Conservation (phyloP, 768 basidiomycete genomes). For the Asterophora parasitica region DNA sequence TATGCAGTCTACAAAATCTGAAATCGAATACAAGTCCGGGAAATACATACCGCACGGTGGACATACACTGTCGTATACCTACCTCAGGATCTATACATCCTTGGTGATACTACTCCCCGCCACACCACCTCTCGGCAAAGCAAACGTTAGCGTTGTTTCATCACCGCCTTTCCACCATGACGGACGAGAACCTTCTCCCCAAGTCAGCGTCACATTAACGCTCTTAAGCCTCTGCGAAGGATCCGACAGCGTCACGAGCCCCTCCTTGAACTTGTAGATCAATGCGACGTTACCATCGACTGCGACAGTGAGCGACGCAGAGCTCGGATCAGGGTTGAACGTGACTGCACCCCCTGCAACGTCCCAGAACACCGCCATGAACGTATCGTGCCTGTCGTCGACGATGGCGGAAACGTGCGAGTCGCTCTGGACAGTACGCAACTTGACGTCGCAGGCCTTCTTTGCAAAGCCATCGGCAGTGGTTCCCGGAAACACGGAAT, state of each 20-base stretch:
- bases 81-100: slow-evolving; percentile 1
- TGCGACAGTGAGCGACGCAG: slow-evolving; percentile 29
- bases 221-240: slow-evolving; percentile 51
- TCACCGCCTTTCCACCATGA: slow-evolving; percentile 20
- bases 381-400: slow-evolving; percentile 30
- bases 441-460: slow-evolving; percentile 17
- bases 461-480: slow-evolving; percentile 23
- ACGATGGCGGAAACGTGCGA: slow-evolving; percentile 35
- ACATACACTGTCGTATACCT: no score
- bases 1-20: no score
- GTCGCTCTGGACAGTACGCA: slow-evolving; percentile 30
- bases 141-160: slow-evolving; percentile 30
- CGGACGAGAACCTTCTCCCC: slow-evolving; percentile 15
- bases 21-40: no score
- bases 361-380: slow-evolving; percentile 44
- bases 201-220: slow-evolving; percentile 34
- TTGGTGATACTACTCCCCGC: slow-evolving; percentile 45
- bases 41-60: no score
- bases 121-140: slow-evolving; percentile 39
- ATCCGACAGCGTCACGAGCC: slow-evolving; percentile 56
- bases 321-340: slow-evolving; percentile 17
- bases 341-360: slow-evolving; percentile 32
- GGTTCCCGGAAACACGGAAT: slow-evolving; percentile 40
- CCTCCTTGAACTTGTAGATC: slow-evolving; percentile 36
- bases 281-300: slow-evolving; percentile 39